phyloP scores from a whole-genome alignment of 2,329 filamentous ascomycete genomes.

The Metarhizium anisopliae region DNA sequence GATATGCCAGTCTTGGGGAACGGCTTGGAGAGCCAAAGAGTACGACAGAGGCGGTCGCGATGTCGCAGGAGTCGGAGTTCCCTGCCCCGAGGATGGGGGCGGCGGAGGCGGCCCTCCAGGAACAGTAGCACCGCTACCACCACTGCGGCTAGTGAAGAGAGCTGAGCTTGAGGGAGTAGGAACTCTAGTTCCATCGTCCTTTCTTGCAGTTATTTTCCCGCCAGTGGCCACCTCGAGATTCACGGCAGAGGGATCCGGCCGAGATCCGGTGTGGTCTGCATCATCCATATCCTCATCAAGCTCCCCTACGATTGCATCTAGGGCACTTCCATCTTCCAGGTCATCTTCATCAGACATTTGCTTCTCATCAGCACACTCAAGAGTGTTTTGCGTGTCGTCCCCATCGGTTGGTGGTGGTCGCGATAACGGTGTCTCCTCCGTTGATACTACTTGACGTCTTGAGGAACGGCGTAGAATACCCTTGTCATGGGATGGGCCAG shows the following conservation, averaged over 20 bases:
- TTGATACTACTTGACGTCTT: constrained; percentile 45
- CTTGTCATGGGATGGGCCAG: constrained; percentile 49
- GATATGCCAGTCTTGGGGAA: constrained; percentile 92
- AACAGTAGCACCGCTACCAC: constrained; percentile 24
- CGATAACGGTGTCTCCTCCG: constrained; percentile 41
- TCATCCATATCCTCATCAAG: constrained; percentile 78
- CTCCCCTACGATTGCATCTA: constrained; percentile 86
- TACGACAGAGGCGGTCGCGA: constrained; percentile 61
- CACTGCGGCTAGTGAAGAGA: constrained; percentile 22
- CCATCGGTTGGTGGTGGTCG: constrained; percentile 47
- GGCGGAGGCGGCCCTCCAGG: constrained; percentile 1
- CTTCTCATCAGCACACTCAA: constrained; percentile 91
- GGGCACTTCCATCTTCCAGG: constrained; percentile 53
- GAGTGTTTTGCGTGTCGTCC: constrained; percentile 56
- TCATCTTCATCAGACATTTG: constrained; percentile 67
- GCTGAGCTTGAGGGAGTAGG: constrained; percentile 60
- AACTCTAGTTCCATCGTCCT: constrained; percentile 83
- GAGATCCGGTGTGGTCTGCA: constrained; percentile 48
- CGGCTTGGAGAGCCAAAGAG: constrained; percentile 69
- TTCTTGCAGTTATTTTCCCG: constrained; percentile 81
- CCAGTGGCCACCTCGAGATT: constrained; percentile 82
- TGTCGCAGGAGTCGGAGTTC: constrained; percentile 42
- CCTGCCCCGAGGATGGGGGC: constrained; percentile 23
- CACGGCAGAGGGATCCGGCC: constrained; percentile 69
- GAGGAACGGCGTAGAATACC: constrained; percentile 50